phyloP scores from a whole-genome alignment of 768 basidiomycete species.

The Amanita phalloides region DNA sequence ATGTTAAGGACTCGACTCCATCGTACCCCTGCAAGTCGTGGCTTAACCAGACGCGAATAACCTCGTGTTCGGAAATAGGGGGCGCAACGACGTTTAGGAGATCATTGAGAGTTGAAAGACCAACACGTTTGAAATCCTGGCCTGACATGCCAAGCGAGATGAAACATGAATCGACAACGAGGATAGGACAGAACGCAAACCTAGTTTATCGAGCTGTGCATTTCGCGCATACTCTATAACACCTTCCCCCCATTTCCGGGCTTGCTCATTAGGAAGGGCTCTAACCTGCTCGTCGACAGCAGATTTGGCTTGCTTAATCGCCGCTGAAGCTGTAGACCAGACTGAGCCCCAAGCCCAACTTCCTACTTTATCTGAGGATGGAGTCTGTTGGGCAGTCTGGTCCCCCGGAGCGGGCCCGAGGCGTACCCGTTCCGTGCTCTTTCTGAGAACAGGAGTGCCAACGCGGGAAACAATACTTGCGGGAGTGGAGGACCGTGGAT shows the following conservation, averaged over 20 bases:
- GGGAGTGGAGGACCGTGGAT: slow-evolving; percentile 31
- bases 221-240: slow-evolving; percentile 81
- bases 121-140: slow-evolving; percentile 81
- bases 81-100: slow-evolving; percentile 96
- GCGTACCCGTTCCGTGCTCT: slow-evolving; percentile 68
- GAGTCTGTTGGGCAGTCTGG: background rate
- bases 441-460: slow-evolving; percentile 60
- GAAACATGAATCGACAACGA: background rate
- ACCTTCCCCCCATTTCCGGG: slow-evolving; percentile 81
- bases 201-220: slow-evolving; percentile 82
- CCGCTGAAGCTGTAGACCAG: slow-evolving; percentile 83
- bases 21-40: slow-evolving; percentile 98
- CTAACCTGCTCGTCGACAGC: slow-evolving; percentile 94
- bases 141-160: slow-evolving; percentile 33
- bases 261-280: slow-evolving; percentile 74
- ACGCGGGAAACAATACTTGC: slow-evolving; percentile 36
- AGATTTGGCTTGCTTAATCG: slow-evolving; percentile 76
- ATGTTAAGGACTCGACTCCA: slow-evolving; percentile 90
- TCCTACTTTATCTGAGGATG: slow-evolving; percentile 13
- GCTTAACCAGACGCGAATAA: slow-evolving; percentile 90
- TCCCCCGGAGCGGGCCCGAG: slow-evolving; percentile 4
- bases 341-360: slow-evolving; percentile 80
- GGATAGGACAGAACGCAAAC: slow-evolving; percentile 26
- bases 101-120: slow-evolving; percentile 81
- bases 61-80: slow-evolving; percentile 96